These are phyloP conservation scores for Backusella mclennaniae DNA, from an alignment of 192 early-diverging fungal species.

Conservation along the genomic window DNA sequence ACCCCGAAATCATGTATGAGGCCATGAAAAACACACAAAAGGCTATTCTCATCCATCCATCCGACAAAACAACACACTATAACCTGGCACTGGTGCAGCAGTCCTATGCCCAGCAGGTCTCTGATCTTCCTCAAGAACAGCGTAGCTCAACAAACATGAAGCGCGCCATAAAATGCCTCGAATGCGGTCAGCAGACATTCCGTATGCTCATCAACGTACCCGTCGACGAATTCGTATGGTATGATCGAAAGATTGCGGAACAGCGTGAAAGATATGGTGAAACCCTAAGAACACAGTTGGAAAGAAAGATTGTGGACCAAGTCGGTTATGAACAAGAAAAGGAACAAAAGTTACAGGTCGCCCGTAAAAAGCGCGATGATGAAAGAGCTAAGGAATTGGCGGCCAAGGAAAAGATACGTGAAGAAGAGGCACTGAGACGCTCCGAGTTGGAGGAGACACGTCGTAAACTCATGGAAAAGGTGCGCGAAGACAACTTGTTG, in stretches of 20 bases:
- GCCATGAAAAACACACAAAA: constrained; percentile 53
- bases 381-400: constrained; percentile 42
- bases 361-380: constrained; percentile 53
- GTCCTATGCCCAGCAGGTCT: constrained; percentile 73
- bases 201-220: constrained; percentile 45
- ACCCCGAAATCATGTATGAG: constrained; percentile 55
- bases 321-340: constrained; percentile 56
- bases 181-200: constrained; percentile 37
- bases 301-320: constrained; percentile 59
- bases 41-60: constrained; percentile 47
- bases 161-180: constrained; percentile 56
- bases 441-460: constrained; percentile 42
- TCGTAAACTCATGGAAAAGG: constrained; percentile 38
- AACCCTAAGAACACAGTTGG: constrained; percentile 52
- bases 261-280: constrained; percentile 63
- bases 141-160: constrained; percentile 60
- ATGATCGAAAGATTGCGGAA: constrained; percentile 60
- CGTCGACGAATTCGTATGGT: constrained; percentile 46
- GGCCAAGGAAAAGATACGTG: constrained; percentile 25
- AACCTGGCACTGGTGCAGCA: constrained; percentile 85
- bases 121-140: constrained; percentile 64
- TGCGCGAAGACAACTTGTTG: constrained; percentile 38
- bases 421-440: constrained; percentile 31
- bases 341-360: constrained; percentile 46
- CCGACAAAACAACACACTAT: constrained; percentile 57